phyloP scores from a whole-genome alignment of 2,329 filamentous ascomycete species.

The Bipolaris bicolor region DNA sequence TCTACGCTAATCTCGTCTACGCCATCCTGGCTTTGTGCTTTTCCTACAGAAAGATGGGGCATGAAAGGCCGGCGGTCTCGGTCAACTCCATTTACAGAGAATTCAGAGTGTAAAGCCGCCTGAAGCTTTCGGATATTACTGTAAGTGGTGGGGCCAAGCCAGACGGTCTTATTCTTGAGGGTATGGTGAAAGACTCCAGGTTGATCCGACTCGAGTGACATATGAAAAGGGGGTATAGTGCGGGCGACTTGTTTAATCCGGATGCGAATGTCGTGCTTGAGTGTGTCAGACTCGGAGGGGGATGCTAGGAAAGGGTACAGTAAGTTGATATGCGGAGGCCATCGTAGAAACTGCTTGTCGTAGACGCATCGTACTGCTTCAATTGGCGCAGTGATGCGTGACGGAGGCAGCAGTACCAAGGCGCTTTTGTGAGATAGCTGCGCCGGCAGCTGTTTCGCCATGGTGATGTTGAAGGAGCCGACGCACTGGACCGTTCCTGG shows the following conservation, averaged over 20 bases:
- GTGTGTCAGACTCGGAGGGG: conserved; percentile 19
- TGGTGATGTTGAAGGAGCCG: neutral
- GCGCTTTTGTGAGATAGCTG: conserved; percentile 37
- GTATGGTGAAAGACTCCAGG: conserved; percentile 27
- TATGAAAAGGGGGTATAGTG: conserved; percentile 24
- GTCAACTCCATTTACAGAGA: conserved; percentile 29
- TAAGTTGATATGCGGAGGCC: conserved; percentile 43
- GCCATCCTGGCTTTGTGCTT: conserved; percentile 23
- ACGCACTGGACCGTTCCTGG: neutral
- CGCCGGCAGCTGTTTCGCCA: conserved; percentile 23
- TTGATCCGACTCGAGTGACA: conserved; percentile 28
- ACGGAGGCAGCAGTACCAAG: conserved; percentile 33
- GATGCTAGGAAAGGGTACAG: conserved; percentile 39
- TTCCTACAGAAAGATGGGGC: conserved; percentile 39
- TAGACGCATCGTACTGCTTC: conserved; percentile 31
- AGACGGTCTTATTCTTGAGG: conserved; percentile 32
- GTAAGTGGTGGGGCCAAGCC: conserved; percentile 29
- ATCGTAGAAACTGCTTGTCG: conserved; percentile 37
- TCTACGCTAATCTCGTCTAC: conserved; percentile 21
- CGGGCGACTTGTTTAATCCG: conserved; percentile 30
- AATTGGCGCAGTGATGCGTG: conserved; percentile 31
- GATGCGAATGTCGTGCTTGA: conserved; percentile 28
- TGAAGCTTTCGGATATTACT: conserved; percentile 27
- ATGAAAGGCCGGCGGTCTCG: conserved; percentile 29
- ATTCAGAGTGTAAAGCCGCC: conserved; percentile 34